Conservation (phyloP, 352 stramenopile species). For the Globisporangium splendens region DNA sequence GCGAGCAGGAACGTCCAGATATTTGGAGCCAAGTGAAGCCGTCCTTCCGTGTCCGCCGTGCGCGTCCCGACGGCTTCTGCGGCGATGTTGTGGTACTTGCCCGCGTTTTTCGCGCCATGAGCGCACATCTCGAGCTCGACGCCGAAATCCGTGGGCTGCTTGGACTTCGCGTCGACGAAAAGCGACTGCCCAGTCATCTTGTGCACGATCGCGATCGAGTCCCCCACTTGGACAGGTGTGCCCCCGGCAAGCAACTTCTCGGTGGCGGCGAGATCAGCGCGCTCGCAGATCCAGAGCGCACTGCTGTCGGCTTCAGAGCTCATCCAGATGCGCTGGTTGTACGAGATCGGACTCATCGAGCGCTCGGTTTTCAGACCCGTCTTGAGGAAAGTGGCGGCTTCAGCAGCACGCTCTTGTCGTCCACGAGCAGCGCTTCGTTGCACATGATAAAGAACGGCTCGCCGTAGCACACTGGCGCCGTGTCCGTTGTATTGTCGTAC, state of each 20-base stretch:
- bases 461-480: slow-evolving; percentile 54
- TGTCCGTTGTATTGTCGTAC: slow-evolving; percentile 9
- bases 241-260: slow-evolving; percentile 71
- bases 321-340: slow-evolving; percentile 79
- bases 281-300: slow-evolving; percentile 67
- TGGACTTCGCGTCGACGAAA: slow-evolving; percentile 43
- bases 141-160: slow-evolving; percentile 76
- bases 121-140: slow-evolving; percentile 73
- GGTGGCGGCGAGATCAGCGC: slow-evolving; percentile 52
- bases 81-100: slow-evolving; percentile 69
- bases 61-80: slow-evolving; percentile 53
- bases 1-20: slow-evolving; percentile 68
- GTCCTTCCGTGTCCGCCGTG: slow-evolving; percentile 66
- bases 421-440: slow-evolving; percentile 74
- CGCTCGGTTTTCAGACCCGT: slow-evolving; percentile 76
- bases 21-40: slow-evolving; percentile 41
- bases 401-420: slow-evolving; percentile 69
- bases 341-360: slow-evolving; percentile 85
- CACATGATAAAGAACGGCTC: slow-evolving; percentile 81
- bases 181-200: slow-evolving; percentile 84
- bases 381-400: slow-evolving; percentile 75
- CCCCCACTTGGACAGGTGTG: slow-evolving; percentile 34
- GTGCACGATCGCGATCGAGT: slow-evolving; percentile 63
- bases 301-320: slow-evolving; percentile 58
- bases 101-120: slow-evolving; percentile 35